phyloP scores from a whole-genome alignment of 345 rosid species.

The Aurinia saxatilis region DNA sequence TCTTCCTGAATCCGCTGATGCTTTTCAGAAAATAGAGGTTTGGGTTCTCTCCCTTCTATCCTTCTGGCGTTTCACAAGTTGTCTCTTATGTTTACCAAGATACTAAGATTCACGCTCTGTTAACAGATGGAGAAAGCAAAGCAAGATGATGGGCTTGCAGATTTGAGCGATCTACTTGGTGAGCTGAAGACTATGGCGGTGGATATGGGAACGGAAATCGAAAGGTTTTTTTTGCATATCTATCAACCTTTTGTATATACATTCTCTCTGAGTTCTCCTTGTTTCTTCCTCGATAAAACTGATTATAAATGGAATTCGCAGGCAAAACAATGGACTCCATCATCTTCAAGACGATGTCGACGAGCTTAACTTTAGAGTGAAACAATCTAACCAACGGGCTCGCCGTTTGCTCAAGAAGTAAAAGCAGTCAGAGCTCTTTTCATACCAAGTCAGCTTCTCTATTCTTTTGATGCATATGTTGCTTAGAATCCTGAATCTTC shows the following conservation, averaged over 20 bases:
- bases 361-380: constrained; percentile 53
- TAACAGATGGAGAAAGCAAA: constrained; percentile 66
- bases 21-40: constrained; percentile 78
- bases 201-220: constrained; percentile 83
- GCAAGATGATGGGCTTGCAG: constrained; percentile 75
- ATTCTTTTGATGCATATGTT: constrained; percentile 2
- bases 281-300: not conserved
- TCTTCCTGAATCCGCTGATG: constrained; percentile 43
- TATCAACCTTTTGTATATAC: not conserved
- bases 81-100: not conserved
- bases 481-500: constrained; percentile 1
- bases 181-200: constrained; percentile 80
- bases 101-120: not conserved
- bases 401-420: constrained; percentile 75
- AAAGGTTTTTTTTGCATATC: constrained; percentile 33
- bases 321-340: constrained; percentile 63
- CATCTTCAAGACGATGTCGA: constrained; percentile 59
- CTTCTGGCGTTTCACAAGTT: not conserved
- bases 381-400: constrained; percentile 52
- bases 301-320: constrained; percentile 28
- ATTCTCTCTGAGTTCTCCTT: not conserved
- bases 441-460: constrained; percentile 5
- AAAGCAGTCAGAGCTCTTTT: constrained; percentile 11
- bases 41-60: constrained; percentile 3
- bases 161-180: constrained; percentile 59